Evolutionary conservation across 257 asterid species (phyloP).

Genomic region (Solanum neorickii): DNA sequence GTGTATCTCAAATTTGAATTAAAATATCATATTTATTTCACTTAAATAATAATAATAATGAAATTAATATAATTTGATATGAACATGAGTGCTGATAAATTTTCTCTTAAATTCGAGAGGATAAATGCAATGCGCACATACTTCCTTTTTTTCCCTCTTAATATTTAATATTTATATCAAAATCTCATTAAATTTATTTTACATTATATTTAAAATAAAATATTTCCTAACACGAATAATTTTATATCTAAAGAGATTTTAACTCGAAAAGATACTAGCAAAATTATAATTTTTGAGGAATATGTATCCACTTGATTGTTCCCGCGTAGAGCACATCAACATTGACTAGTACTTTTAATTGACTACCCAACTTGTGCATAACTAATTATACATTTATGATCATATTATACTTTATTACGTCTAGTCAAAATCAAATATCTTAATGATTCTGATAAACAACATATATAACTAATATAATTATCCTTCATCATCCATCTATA

Average conservation of each 20-base stretch:
- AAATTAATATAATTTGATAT: background rate
- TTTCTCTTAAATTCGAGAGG: background rate
- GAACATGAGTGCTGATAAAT: background rate
- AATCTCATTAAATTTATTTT: too few relatives aligned
- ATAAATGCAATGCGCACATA: background rate
- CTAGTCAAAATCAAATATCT: background rate
- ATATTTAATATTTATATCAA: too few relatives aligned
- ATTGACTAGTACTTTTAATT: background rate
- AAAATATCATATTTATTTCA: background rate
- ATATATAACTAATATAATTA: background rate
- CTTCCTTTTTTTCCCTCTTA: too few relatives aligned
- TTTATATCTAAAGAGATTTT: too few relatives aligned
- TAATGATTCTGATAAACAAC: background rate
- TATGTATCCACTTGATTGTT: background rate
- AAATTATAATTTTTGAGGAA: too few relatives aligned
- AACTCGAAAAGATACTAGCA: too few relatives aligned
- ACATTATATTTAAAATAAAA: too few relatives aligned
- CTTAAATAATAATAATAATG: background rate
- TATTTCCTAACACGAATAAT: fast-evolving
- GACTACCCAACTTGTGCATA: background rate
- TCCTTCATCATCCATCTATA: background rate
- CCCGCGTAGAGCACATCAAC: background rate
- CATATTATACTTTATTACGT: background rate
- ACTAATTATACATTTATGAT: background rate
- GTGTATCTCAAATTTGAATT: background rate